Evolutionary conservation across 2,329 filamentous ascomycete genomes (phyloP).

Genomic region (Dichotomopilus funicola): DNA sequence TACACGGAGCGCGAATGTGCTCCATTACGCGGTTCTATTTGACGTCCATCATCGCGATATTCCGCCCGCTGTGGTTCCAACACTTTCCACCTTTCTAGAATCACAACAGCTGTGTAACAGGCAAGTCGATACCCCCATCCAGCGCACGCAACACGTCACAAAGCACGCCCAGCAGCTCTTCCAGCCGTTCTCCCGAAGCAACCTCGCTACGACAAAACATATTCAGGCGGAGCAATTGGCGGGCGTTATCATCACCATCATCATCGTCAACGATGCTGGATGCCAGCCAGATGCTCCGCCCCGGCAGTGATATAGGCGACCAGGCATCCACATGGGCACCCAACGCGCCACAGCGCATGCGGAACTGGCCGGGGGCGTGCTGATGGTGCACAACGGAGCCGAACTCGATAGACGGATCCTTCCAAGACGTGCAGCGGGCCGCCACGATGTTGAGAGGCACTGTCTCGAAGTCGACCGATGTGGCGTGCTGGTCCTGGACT

Average conservation of each 20-base stretch:
- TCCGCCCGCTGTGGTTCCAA: not conserved
- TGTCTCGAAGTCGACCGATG: not conserved
- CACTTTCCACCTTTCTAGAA: not conserved
- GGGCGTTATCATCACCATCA: not conserved
- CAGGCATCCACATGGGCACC: not conserved
- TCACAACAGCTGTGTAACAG: not conserved
- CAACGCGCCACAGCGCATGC: not conserved
- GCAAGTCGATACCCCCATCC: not conserved
- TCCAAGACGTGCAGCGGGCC: not conserved
- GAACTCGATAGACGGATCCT: not conserved
- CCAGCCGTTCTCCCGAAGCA: not conserved
- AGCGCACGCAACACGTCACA: not conserved
- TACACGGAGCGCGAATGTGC: not conserved
- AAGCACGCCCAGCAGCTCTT: not conserved
- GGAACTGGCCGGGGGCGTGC: not conserved
- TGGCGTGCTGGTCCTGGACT: not conserved
- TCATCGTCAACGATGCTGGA: not conserved
- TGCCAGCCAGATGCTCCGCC: not conserved
- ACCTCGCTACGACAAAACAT: not conserved
- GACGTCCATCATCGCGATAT: not conserved
- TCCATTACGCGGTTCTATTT: not conserved
- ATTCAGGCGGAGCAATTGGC: not conserved
- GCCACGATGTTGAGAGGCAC: not conserved
- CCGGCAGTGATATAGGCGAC: not conserved
- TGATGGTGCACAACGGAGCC: not conserved